Evolutionary conservation across 2,329 filamentous ascomycete genomes (phyloP), one percentile per base, ranked within the genome.

Genomic region (Periconia digitata): DNA sequence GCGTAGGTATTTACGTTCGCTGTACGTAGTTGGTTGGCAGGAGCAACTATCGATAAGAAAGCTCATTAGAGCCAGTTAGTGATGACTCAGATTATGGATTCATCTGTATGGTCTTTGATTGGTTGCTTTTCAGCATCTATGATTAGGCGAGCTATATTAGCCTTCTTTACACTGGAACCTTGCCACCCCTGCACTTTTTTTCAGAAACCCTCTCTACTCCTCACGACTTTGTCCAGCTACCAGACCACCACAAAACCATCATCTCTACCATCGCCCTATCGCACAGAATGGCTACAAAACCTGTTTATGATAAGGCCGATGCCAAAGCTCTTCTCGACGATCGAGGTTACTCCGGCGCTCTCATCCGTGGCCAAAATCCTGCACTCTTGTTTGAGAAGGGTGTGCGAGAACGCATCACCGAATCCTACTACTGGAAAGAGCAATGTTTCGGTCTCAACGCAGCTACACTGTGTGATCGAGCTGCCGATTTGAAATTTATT

Each of bases 361-460:
- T 95, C 18, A 86, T 94, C 54, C 91, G 92, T 69, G 91, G 91
- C 51, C 87, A 95, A 65, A 96, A 96, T 75, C 92, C 92, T 1
- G 89, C 91, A n/a, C 92, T 89, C 4, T 89, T 97, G 51, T 89
- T 97, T 81, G 92, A 97, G 73, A 96, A 95, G 72, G 88, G 91
- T 35, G 90, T 96, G 57, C 89, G 89, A 67, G 94, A 99, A 74
- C 91, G 94, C 67, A 96, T 99, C 72, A 85, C 92, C 59, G 91
- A 96, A 67, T 90, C 85, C 44, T 95, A 96, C 75, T 99, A 96
- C 77, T 99, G 91, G 88, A 96, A 96, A 73, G 94, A 97, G 74
- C 92, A 96, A 76, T 96, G 94, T 71, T 99, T 97, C 74, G 94
- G 89, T 36, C 80, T 99, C 56, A 99, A 97, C 76, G 82, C 83